A percentile compares a stretch with the other conserved stretches of the same genome.
Evolutionary conservation across 106 monocot genomes (phyloP).

Genomic region (Acanthochlamys bracteata): DNA sequence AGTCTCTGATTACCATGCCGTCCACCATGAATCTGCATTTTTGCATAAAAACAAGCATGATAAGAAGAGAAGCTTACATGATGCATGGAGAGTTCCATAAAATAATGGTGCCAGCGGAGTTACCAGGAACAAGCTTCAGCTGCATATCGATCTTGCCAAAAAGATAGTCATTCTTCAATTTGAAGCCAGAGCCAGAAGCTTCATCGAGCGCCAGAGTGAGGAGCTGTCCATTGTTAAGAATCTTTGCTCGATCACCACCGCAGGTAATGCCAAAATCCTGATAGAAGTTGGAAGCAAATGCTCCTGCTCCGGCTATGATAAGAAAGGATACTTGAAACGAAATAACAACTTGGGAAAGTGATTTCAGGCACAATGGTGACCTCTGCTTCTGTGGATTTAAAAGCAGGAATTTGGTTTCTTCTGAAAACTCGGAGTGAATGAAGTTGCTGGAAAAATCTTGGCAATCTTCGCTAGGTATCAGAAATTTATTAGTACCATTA

Average conservation of each 20-base stretch:
- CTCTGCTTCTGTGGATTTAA: too few relatives aligned
- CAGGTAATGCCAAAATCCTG: slow-evolving; percentile 7
- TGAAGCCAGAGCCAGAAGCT: slow-evolving; percentile 15
- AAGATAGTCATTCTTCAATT: slow-evolving; percentile 14
- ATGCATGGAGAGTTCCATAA: slow-evolving; percentile 10
- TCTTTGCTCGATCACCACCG: slow-evolving; percentile 11
- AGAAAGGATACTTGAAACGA: background rate
- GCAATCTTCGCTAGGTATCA: too few relatives aligned
- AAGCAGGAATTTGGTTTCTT: too few relatives aligned
- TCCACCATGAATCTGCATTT: slow-evolving; percentile 8
- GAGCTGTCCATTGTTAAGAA: slow-evolving; percentile 14
- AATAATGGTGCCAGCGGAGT: slow-evolving; percentile 16
- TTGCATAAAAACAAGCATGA: too few relatives aligned
- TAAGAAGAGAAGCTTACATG: slow-evolving; percentile 8
- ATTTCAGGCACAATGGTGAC: too few relatives aligned
- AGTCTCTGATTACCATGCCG: slow-evolving; percentile 10
- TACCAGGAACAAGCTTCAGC: slow-evolving; percentile 14
- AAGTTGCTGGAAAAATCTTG: too few relatives aligned
- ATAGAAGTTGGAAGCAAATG: slow-evolving; percentile 6
- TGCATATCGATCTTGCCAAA: slow-evolving; percentile 16
- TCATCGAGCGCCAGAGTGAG: slow-evolving; percentile 17
- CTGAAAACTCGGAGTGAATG: too few relatives aligned
- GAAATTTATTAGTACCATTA: too few relatives aligned
- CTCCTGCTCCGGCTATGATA: background rate
- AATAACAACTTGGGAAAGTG: too few relatives aligned